Conservation (phyloP, 2,329 filamentous ascomycete species). For the Lachnellula willkommii region DNA sequence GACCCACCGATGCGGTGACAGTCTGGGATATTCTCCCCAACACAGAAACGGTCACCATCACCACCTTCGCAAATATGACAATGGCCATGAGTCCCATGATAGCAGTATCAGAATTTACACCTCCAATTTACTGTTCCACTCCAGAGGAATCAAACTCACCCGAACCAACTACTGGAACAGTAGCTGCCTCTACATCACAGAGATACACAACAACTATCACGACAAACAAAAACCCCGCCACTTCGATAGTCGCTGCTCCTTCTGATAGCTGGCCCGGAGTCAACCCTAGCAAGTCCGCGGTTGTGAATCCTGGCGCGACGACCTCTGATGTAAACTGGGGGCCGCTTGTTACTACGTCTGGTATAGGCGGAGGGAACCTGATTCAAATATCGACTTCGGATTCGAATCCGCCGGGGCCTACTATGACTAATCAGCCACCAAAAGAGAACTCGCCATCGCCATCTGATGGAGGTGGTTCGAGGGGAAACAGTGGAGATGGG, state of each 20-base stretch:
- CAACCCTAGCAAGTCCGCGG: too few relatives aligned
- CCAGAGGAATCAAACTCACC: neutral
- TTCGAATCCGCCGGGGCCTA: neutral
- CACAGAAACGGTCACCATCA: slow-evolving; percentile 23
- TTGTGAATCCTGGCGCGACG: too few relatives aligned
- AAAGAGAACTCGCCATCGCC: too few relatives aligned
- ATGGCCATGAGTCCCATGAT: slow-evolving; percentile 4
- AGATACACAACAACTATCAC: slow-evolving; percentile 16
- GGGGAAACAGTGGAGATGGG: neutral
- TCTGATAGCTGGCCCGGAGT: neutral
- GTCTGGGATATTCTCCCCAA: slow-evolving; percentile 23
- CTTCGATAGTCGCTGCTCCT: neutral
- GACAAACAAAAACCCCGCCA: slow-evolving; percentile 23
- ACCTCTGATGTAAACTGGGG: neutral
- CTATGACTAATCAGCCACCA: too few relatives aligned
- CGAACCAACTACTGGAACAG: too few relatives aligned
- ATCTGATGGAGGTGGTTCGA: neutral
- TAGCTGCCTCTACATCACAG: too few relatives aligned
- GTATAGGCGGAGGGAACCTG: neutral
- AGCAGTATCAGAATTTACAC: slow-evolving; percentile 22
- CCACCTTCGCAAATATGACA: slow-evolving; percentile 14
- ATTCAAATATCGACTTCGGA: neutral
- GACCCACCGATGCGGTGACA: slow-evolving; percentile 16
- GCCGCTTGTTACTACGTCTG: neutral
- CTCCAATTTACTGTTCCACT: slow-evolving; percentile 19